Percentiles rank a stretch among this genome's conserved stretches.
Evolutionary conservation across 345 rosid genomes (phyloP).

Genomic region (Linum tenue): DNA sequence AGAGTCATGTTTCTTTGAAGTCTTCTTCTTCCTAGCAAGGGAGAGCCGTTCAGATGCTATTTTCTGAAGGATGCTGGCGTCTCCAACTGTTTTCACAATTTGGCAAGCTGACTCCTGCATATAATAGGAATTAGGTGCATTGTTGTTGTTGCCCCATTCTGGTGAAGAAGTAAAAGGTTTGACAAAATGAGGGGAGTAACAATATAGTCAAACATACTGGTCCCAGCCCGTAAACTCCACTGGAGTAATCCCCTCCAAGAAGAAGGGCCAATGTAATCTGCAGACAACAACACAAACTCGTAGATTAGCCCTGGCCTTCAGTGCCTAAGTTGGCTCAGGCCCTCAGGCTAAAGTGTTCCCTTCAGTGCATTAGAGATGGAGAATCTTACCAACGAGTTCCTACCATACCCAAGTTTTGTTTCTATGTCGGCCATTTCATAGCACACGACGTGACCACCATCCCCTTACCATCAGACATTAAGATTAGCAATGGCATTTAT

Average conservation of each 20-base stretch:
- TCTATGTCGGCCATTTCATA: slow-evolving; percentile 89
- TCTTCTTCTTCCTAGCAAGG: slow-evolving; percentile 37
- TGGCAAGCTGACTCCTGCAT: slow-evolving; percentile 80
- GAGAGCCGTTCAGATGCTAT: slow-evolving; percentile 48
- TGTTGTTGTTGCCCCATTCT: background rate
- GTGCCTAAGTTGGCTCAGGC: too few relatives aligned
- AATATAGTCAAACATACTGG: slow-evolving; percentile 48
- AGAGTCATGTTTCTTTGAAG: slow-evolving; percentile 35
- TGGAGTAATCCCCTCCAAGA: slow-evolving; percentile 87
- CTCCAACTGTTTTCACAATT: slow-evolving; percentile 63
- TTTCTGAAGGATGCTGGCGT: slow-evolving; percentile 46
- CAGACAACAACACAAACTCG: slow-evolving; percentile 11
- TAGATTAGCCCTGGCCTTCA: too few relatives aligned
- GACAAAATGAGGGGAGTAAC: background rate
- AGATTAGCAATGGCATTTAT: slow-evolving; percentile 13
- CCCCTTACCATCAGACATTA: slow-evolving; percentile 41
- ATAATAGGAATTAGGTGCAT: slow-evolving; percentile 5
- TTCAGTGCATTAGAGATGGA: background rate
- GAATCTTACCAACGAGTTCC: slow-evolving; percentile 73
- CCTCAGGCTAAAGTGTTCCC: too few relatives aligned
- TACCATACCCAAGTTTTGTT: slow-evolving; percentile 75
- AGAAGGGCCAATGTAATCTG: slow-evolving; percentile 81
- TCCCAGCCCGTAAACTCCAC: slow-evolving; percentile 75
- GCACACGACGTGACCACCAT: slow-evolving; percentile 74
- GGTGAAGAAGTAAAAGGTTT: slow-evolving; percentile 1